A percentile compares a stretch with the other conserved stretches of the same genome.
phyloP scores from a whole-genome alignment of 371 early-diverging fungal genomes.

The Mucor saturninus region DNA sequence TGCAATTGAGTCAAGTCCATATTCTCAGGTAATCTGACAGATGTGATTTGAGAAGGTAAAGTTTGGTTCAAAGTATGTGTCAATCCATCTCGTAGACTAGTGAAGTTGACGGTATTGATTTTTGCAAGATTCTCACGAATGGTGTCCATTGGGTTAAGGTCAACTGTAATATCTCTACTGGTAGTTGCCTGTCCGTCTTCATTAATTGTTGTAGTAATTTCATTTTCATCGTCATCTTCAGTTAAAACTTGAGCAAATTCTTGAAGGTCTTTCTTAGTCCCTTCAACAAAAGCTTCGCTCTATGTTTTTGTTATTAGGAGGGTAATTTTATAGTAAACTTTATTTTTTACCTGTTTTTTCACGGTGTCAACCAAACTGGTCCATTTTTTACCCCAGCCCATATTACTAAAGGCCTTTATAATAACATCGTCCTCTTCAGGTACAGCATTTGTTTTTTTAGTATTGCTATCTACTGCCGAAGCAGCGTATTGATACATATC shows the following conservation, averaged over 20 bases:
- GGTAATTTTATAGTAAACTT: not conserved
- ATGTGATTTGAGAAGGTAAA: slow-evolving; percentile 31
- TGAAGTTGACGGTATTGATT: slow-evolving; percentile 37
- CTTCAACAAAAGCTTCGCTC: slow-evolving; percentile 55
- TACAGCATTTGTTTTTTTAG: slow-evolving; percentile 11
- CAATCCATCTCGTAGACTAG: slow-evolving; percentile 30
- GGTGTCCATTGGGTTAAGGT: slow-evolving; percentile 15
- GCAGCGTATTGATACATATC: slow-evolving; percentile 37
- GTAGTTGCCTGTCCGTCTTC: slow-evolving; percentile 25
- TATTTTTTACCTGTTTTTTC: slow-evolving; percentile 40
- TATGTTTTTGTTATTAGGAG: slow-evolving; percentile 1
- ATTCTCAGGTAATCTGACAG: slow-evolving; percentile 48
- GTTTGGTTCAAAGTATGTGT: slow-evolving; percentile 28
- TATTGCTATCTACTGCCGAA: slow-evolving; percentile 42
- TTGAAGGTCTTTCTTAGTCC: slow-evolving; percentile 49
- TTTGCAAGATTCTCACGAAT: slow-evolving; percentile 35
- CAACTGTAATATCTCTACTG: slow-evolving; percentile 9
- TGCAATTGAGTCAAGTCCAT: slow-evolving; percentile 44
- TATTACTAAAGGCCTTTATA: slow-evolving; percentile 48
- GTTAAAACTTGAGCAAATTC: slow-evolving; percentile 50
- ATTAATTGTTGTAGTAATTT: slow-evolving; percentile 2
- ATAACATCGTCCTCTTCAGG: slow-evolving; percentile 47
- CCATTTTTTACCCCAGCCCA: slow-evolving; percentile 50
- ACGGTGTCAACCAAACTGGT: slow-evolving; percentile 46
- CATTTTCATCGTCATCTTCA: slow-evolving; percentile 38